A percentile compares a stretch with the other conserved stretches of the same genome.
Evolutionary conservation across 331 rosid genomes (phyloP).

Genomic region (Saraca asoca): DNA sequence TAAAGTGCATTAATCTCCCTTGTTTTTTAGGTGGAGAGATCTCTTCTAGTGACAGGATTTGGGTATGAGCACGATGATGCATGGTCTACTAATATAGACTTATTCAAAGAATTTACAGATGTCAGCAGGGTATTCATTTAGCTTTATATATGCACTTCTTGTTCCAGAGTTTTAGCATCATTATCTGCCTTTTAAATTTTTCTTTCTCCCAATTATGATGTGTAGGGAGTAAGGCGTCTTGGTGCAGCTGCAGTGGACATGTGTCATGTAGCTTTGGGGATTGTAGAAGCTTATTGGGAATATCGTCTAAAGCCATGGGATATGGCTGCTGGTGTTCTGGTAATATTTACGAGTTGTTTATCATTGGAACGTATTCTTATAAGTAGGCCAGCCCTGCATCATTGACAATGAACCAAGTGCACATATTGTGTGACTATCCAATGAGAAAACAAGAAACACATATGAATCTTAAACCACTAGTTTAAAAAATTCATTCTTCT

Average conservation of each 20-base stretch:
- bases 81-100: conserved; percentile 84
- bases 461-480: not conserved
- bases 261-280: conserved; percentile 97
- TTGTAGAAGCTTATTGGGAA: conserved; percentile 97
- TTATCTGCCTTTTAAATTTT: conserved; percentile 12
- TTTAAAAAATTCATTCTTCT: not conserved
- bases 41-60: conserved; percentile 94
- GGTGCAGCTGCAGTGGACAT: conserved; percentile 99
- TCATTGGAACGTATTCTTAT: conserved; percentile 3
- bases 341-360: conserved; percentile 36
- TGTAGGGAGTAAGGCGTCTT: conserved; percentile 94
- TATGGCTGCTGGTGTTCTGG: conserved; percentile 99
- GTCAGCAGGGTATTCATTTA: conserved; percentile 79
- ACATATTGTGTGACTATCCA: not conserved
- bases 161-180: conserved; percentile 9
- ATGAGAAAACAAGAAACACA: not conserved
- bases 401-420: conserved; percentile 10
- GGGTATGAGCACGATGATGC: conserved; percentile 96
- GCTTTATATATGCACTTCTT: conserved; percentile 8
- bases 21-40: conserved; percentile 71
- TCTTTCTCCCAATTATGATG: conserved; percentile 32
- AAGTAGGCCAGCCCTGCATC: conserved; percentile 11
- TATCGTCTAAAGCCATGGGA: conserved; percentile 99
- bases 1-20: conserved; percentile 3
- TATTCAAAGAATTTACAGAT: conserved; percentile 84